Evolutionary conservation across 108 stramenopile genomes (phyloP), one percentile per base, ranked within the genome.

Genomic region (Pseudonitzschia delicatissima): DNA sequence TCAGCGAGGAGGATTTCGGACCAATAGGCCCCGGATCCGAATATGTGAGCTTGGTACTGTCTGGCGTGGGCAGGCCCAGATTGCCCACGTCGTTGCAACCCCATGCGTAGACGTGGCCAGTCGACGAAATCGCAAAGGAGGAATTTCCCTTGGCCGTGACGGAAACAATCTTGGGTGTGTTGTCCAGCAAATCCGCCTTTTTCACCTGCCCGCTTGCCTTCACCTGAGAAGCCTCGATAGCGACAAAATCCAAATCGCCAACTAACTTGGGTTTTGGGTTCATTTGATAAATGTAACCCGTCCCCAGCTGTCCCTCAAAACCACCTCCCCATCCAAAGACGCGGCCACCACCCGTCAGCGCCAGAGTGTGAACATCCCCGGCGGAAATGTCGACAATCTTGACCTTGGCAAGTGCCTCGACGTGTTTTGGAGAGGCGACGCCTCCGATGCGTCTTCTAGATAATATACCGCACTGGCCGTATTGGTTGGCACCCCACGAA

Each of bases 311-410:
- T 6, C 98, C 98, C 69, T 97, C 96, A 58, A 74, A 80, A 26
- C 93, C 93, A 20, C 86, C 76, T 26, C 98, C 98, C 81, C 95
- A 99, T 1, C 82, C 80, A 79, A 89, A 93, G 18, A 98, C 92
- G 17, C 90, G 59, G 15, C 94, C 97, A 39, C 84, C 90, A 20
- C 67, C 80, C 3, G 88, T 86, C 42, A 99, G 72, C 1, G 96
- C 91, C 23, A 99, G 71, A 4, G 95, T 96, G 68, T 99, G 98
- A 29, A 88, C 84, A 69, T 93, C 96, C 8, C 97, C 95, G n/a
- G 89, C 89, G n/a, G 86, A 84, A 45, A 93, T 78, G 13, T 78
- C 60, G 3, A 77, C 82, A 64, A 91, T 82, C 35, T 60, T 57
- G 3, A 91, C 83, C 66, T 87, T 78, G 15, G 66, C 49, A 36